phyloP scores from a whole-genome alignment of 305 asterid species.

The Fraxinus nigra region DNA sequence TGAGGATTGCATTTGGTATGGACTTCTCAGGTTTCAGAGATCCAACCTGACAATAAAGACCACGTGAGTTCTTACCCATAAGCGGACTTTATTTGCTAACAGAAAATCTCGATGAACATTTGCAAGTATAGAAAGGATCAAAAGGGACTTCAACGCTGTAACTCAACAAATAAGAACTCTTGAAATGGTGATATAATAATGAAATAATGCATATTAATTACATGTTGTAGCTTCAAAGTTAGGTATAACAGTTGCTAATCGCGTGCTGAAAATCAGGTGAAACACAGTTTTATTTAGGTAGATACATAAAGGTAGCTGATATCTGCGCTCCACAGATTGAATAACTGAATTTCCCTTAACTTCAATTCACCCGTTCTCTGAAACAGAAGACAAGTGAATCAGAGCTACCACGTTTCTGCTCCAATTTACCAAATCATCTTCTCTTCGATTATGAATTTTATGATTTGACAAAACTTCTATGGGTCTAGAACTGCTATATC shows the following conservation, averaged over 20 bases:
- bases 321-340: not conserved
- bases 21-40: constrained; percentile 51
- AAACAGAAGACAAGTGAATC: not conserved
- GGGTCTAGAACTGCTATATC: not conserved
- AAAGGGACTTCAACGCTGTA: not conserved
- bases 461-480: not conserved
- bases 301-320: not conserved
- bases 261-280: not conserved
- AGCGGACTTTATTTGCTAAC: not conserved
- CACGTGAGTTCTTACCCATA: not conserved
- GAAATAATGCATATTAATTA: not conserved
- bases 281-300: not conserved
- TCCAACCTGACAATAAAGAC: constrained; percentile 45
- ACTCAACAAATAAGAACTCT: constrained; percentile 1
- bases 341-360: not conserved
- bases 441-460: not conserved
- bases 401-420: not conserved
- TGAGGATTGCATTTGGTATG: constrained; percentile 62
- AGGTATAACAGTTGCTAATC: not conserved
- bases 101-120: not conserved
- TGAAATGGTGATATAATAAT: not conserved
- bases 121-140: not conserved
- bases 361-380: not conserved
- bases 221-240: not conserved
- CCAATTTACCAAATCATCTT: not conserved